Conservation (phyloP, 2,329 filamentous ascomycete genomes). For the Bipolaris cookei region DNA sequence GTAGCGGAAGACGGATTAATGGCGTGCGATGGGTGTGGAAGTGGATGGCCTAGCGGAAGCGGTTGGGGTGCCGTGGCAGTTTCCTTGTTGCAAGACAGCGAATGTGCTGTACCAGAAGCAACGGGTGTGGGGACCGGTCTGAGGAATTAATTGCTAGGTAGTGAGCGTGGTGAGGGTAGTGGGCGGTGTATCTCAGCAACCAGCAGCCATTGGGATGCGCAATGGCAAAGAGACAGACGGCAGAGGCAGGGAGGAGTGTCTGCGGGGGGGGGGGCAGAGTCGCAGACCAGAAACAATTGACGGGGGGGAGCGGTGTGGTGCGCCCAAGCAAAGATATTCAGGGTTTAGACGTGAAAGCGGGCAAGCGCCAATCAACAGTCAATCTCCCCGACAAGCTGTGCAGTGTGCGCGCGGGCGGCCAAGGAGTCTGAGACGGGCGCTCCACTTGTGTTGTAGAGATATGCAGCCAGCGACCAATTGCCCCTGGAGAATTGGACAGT, state of each 20-base stretch:
- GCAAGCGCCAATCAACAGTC: constrained; percentile 32
- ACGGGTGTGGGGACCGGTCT: not conserved
- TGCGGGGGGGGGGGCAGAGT: constrained; percentile 22
- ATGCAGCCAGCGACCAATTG: constrained; percentile 4
- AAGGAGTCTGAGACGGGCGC: not conserved
- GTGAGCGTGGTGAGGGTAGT: constrained; percentile 20
- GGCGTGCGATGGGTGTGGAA: not conserved
- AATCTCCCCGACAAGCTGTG: constrained; percentile 12
- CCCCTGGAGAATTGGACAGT: constrained; percentile 12
- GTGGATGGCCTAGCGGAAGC: not conserved
- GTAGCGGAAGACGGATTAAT: not conserved
- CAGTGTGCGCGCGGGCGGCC: constrained; percentile 1
- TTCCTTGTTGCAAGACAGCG: not conserved
- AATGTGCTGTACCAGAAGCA: not conserved
- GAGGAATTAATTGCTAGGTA: constrained; percentile 3
- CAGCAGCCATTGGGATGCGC: constrained; percentile 30
- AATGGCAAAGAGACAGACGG: constrained; percentile 22
- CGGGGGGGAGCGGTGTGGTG: constrained; percentile 40
- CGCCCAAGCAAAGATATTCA: constrained; percentile 28
- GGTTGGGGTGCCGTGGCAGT: not conserved
- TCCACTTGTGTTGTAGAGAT: not conserved
- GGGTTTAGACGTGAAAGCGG: constrained; percentile 32
- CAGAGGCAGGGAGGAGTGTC: constrained; percentile 13
- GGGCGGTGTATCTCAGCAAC: constrained; percentile 25
- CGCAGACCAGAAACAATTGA: constrained; percentile 26